A percentile compares a stretch with the other conserved stretches of the same genome.
These are phyloP conservation scores for Cryptomeria japonica DNA, from an alignment of 75 land plant species.

Conservation along the genomic window DNA sequence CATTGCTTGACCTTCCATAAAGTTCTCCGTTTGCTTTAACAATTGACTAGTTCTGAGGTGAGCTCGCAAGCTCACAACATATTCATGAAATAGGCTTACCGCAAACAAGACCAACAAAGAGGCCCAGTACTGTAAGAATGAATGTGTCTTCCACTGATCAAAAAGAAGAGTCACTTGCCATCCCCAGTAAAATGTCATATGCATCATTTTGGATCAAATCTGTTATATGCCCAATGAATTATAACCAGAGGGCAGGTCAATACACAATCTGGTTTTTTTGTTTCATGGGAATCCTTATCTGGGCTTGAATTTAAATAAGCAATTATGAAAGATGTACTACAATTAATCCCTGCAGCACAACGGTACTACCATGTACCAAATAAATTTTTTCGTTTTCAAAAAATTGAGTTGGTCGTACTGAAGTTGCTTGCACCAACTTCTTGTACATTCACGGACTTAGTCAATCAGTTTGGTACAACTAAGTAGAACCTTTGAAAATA, in stretches of 20 bases:
- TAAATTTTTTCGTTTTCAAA: too few species aligned
- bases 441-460: too few species aligned
- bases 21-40: background rate
- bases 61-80: conserved; percentile 54
- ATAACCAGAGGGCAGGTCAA: background rate
- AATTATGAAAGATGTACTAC: background rate
- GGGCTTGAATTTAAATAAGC: background rate
- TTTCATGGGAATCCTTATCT: background rate
- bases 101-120: conserved; percentile 60
- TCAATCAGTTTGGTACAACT: too few species aligned
- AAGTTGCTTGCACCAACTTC: too few species aligned
- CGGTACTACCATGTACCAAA: background rate
- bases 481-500: too few species aligned
- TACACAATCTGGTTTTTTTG: background rate
- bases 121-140: conserved; percentile 56
- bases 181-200: conserved; percentile 94
- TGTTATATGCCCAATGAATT: background rate
- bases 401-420: too few species aligned
- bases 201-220: conserved; percentile 35
- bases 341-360: background rate
- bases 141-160: conserved; percentile 69
- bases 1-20: background rate
- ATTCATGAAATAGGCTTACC: conserved; percentile 70
- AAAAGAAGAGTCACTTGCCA: conserved; percentile 69
- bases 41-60: conserved; percentile 17